Conservation (phyloP, 164 flowering plant genomes). For the Vitis rotundifolia region DNA sequence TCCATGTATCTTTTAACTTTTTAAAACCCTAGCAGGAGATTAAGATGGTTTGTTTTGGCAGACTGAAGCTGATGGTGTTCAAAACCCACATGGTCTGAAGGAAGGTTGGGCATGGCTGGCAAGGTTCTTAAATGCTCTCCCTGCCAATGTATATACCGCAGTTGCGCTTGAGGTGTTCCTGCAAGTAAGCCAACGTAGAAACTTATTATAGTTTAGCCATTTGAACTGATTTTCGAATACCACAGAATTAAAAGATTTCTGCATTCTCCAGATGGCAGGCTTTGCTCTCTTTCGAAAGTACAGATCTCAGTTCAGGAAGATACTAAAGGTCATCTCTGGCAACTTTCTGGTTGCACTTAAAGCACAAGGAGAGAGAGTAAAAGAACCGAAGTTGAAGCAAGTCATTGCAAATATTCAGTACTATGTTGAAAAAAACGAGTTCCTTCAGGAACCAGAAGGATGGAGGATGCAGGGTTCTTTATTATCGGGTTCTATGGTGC, state of each 20-base stretch:
- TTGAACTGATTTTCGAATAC: neutral
- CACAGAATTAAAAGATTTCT: slow-evolving; percentile 2
- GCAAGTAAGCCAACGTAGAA: slow-evolving; percentile 41
- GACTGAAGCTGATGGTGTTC: slow-evolving; percentile 66
- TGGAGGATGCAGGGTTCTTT: slow-evolving; percentile 35
- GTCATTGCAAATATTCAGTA: slow-evolving; percentile 39
- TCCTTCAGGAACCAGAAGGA: slow-evolving; percentile 74
- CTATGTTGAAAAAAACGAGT: slow-evolving; percentile 59
- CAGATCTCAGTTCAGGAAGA: slow-evolving; percentile 69
- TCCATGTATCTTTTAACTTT: neutral
- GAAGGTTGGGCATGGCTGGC: slow-evolving; percentile 99
- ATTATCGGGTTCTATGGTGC: slow-evolving; percentile 30
- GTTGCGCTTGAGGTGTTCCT: slow-evolving; percentile 74
- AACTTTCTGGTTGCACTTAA: slow-evolving; percentile 52
- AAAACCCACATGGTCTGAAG: slow-evolving; percentile 67
- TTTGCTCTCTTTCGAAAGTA: slow-evolving; percentile 60
- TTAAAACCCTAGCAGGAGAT: neutral
- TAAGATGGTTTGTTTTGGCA: slow-evolving; percentile 29
- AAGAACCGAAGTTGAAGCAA: slow-evolving; percentile 33
- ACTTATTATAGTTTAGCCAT: neutral
- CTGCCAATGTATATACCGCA: slow-evolving; percentile 68
- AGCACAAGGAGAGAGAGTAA: slow-evolving; percentile 10
- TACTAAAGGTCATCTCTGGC: slow-evolving; percentile 46
- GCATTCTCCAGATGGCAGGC: slow-evolving; percentile 77
- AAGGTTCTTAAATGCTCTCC: slow-evolving; percentile 70